A percentile compares a stretch with the other conserved stretches of the same genome.
phyloP scores from a whole-genome alignment of 306 rosid species.

The Comarum palustre region DNA sequence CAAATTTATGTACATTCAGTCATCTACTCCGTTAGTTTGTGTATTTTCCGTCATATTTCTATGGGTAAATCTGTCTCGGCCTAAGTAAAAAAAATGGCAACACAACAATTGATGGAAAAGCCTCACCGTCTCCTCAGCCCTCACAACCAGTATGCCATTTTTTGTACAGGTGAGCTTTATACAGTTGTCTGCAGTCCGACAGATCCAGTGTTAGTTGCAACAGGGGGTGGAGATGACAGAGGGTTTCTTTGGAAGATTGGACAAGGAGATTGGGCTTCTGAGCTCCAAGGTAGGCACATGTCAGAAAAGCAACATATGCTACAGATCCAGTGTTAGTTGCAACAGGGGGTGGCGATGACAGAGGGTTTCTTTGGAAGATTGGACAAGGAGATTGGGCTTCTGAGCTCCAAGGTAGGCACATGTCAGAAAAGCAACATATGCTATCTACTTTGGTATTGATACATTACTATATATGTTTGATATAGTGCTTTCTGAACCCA shows the following conservation, averaged over 20 bases:
- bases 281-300: conserved; percentile 58
- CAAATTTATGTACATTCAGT: too few species aligned
- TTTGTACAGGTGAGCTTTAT: too few species aligned
- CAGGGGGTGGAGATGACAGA: conserved; percentile 84
- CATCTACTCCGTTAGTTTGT: too few species aligned
- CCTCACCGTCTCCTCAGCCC: too few species aligned
- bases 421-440: conserved; percentile 10
- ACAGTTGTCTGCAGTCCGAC: too few species aligned
- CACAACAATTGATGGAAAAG: too few species aligned
- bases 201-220: conserved; percentile 65
- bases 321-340: conserved; percentile 65
- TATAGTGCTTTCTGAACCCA: background rate
- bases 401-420: conserved; percentile 63
- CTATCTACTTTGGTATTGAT: conserved; percentile 16
- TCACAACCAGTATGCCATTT: too few species aligned
- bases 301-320: conserved; percentile 11
- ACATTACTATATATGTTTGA: background rate
- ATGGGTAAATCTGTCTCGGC: too few species aligned
- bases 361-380: conserved; percentile 84
- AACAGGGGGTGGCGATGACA: conserved; percentile 86
- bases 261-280: conserved; percentile 75
- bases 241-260: conserved; percentile 90
- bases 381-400: conserved; percentile 77
- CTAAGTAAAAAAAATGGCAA: too few species aligned
- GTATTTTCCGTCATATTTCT: too few species aligned